Base-by-base conservation (phyloP, 2,329 filamentous ascomycete genomes). In the Zymoseptoria passerinii region DNA sequence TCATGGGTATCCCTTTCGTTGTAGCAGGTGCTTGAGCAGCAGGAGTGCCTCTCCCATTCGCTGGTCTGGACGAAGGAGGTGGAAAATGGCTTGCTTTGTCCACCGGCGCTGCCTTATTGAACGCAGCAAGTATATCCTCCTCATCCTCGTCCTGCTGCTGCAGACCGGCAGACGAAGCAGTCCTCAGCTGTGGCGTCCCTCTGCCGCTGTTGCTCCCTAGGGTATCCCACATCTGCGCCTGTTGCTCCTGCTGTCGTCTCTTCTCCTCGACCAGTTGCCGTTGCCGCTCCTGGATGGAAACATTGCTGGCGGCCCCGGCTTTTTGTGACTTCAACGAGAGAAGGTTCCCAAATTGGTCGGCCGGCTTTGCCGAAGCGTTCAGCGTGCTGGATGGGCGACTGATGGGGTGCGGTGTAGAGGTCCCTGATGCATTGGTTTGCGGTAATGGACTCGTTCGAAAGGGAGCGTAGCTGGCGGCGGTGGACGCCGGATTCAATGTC, bases 321-420 rank as follows among this genome's bases (percentile, higher is more conserved):
- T 85, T 86, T 54, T 80, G 76, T 28, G 81, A 74, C 52, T 82
- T 82, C 67, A 87, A 84, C 65, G 81, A 84, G 61, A 91, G 79
- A 54, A 94, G 77, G 67, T 85, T 88, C 68, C 89, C 88, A 75
- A 94, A 94, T 76, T 87, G 90, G 70, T 94, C 89, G 52, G 80
- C 75, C 5, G 81, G 73, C 40, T 84, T 88, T 3, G 78, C 74
- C 3, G 73, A 67, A 64, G 74, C 67, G 55, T 74, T 70, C 27
- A 72, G 60, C 16, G 70, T 69, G 52, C 75, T 76, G 2, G 75
- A 74, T 27, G 73, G 73, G 56, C 77, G 72, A 53, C 68, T 71
- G 54, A 69, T 57, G 19, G 53, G 63, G 29, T 62, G 61, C 8
- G 70, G 66, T 10, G 69, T 65, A 16, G 64, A 52, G 66, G 61